Base-by-base conservation (phyloP, 768 basidiomycete species). In the Boletus rubropictus region DNA sequence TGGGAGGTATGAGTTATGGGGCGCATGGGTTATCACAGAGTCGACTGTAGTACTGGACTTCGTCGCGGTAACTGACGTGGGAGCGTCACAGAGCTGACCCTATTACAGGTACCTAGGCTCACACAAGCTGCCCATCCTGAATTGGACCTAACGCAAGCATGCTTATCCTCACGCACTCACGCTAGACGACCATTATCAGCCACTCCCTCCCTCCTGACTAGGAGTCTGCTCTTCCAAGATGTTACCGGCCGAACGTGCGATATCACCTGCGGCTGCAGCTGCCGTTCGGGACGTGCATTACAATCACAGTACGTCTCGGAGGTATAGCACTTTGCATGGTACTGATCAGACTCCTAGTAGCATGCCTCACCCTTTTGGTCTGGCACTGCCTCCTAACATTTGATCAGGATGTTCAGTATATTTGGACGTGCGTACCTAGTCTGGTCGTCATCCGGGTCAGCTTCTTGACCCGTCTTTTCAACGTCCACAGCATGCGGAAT, bases 391-490 rank as follows among this genome's bases (percentile, higher is more conserved):
- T 60, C 8, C 7, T 51, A 12, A 57, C 49, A 7, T 28, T 62
- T 1, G 52, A 51, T 17, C 40, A 62, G 12, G 60, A 62, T 39
- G 44, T 54, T 31, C 32, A 42, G 0, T 60, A 45, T 17, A 46
- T 65, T 27, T 60, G 51, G 63, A 37, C 38, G 53, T 68, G 20
- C 56, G 66, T 46, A 15, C 5, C 20, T 3, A 17, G 2, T 33
- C 28, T 35, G 0, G 14, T 31, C 8, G 28, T 48, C 32, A 5
- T 41, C 21, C 8, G 6, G 7, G 12, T 18, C 10, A 7, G 7
- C 27, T 14, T 14, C 11, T 12, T 14, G 5, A 31, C 12, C 29
- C 11, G 11, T 28, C 28, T 28, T 28, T 28, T 28, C 10, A 14
- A 15, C n/a, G 15, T 9, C 22, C 7, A 17, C 28, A 69, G 61